Percentiles rank a stretch among this genome's conserved stretches.
Conservation (phyloP, 768 basidiomycete genomes). For the Leccinum subtestaceum region DNA sequence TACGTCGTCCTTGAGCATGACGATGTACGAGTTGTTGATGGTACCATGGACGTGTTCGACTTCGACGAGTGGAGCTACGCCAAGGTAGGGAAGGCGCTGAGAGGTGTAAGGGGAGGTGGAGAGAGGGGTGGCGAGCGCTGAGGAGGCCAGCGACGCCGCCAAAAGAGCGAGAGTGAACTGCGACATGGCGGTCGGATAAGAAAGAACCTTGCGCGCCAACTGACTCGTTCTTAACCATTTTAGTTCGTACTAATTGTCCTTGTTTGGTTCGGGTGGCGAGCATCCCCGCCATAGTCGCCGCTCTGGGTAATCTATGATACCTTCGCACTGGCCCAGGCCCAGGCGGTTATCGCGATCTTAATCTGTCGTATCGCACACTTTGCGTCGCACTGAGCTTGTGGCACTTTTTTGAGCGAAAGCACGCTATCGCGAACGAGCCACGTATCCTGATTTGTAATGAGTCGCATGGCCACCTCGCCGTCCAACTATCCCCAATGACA, state of each 20-base stretch:
- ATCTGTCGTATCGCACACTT: no score
- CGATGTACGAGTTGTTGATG: slow-evolving; percentile 91
- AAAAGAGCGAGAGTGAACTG: slow-evolving; percentile 34
- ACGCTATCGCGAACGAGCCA: no score
- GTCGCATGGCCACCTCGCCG: no score
- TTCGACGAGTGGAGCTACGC: slow-evolving; percentile 59
- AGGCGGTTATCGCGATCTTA: no score
- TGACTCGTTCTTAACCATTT: slow-evolving; percentile 25
- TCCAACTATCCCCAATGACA: no score
- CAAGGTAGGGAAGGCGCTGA: slow-evolving; percentile 42
- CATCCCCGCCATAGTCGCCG: background rate
- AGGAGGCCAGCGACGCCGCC: slow-evolving; percentile 38
- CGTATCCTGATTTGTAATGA: no score
- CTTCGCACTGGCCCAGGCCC: background rate
- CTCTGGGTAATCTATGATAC: slow-evolving; percentile 1
- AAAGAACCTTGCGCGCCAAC: slow-evolving; percentile 8
- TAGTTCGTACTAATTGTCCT: slow-evolving; percentile 16
- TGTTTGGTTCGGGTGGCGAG: slow-evolving; percentile 31
- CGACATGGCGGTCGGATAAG: slow-evolving; percentile 32
- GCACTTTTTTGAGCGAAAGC: no score
- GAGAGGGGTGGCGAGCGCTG: slow-evolving; percentile 40
- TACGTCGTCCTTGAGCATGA: slow-evolving; percentile 77
- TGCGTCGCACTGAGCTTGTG: no score
- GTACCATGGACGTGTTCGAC: slow-evolving; percentile 64
- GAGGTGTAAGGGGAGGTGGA: slow-evolving; percentile 40